Evolutionary conservation across 2,329 filamentous ascomycete genomes (phyloP).

Genomic region (Fusarium sambucinum): DNA sequence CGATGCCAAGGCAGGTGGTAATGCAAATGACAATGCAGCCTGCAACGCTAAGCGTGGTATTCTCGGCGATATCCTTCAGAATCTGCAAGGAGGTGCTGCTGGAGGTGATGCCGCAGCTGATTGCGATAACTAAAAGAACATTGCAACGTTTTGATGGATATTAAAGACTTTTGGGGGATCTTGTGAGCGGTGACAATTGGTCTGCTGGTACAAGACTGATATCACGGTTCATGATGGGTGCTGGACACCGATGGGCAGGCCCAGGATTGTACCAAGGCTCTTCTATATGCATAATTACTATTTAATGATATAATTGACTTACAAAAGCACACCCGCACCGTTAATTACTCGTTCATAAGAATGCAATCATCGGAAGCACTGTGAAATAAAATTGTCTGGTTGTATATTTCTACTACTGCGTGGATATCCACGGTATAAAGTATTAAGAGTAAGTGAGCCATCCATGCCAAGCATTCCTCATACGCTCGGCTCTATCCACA

Average conservation of each 20-base stretch:
- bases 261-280: background rate
- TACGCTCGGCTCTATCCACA: slow-evolving; percentile 28
- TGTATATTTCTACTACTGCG: rapidly evolving
- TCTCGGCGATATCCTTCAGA: background rate
- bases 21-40: background rate
- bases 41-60: background rate
- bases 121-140: background rate
- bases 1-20: background rate
- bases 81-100: background rate
- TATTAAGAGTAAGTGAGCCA: slow-evolving; percentile 43
- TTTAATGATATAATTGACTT: background rate
- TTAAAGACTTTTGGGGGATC: rapidly evolving
- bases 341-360: rapidly evolving
- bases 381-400: background rate
- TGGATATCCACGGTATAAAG: background rate
- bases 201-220: background rate
- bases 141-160: rapidly evolving
- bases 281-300: background rate
- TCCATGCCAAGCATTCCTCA: slow-evolving; percentile 45
- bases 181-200: background rate
- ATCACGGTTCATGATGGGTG: background rate
- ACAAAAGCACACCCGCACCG: background rate
- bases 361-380: rapidly evolving
- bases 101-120: background rate
- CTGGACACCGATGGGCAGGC: slow-evolving; percentile 19